These are phyloP conservation scores for Detonula confervacea DNA, from an alignment of 352 stramenopile genomes.

Conservation along the genomic window DNA sequence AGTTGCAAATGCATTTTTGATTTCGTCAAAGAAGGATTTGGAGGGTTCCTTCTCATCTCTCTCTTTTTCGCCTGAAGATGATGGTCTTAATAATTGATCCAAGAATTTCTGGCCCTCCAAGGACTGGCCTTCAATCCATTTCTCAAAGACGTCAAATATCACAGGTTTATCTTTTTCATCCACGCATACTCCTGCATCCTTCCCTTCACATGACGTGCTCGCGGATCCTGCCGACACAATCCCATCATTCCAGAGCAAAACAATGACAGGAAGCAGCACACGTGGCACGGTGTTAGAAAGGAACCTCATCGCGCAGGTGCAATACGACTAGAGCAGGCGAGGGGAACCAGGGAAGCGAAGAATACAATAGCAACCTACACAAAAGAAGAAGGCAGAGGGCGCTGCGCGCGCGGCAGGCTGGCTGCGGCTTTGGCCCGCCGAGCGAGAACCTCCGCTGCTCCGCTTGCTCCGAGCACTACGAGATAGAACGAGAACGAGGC, in stretches of 20 bases:
- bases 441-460: no score
- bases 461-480: no score
- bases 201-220: constrained; percentile 1
- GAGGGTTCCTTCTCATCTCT: not conserved
- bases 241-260: not conserved
- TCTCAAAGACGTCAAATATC: constrained; percentile 13
- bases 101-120: constrained; percentile 7
- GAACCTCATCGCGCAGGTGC: no score
- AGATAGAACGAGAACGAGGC: no score
- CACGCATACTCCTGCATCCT: not conserved
- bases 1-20: constrained; percentile 13
- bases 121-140: constrained; percentile 16
- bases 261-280: not conserved
- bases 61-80: not conserved
- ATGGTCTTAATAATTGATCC: constrained; percentile 3
- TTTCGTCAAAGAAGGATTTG: constrained; percentile 28
- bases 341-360: no score
- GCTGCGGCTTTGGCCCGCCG: no score
- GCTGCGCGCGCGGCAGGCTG: no score
- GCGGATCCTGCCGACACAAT: not conserved
- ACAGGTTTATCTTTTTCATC: not conserved
- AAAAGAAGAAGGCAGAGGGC: no score
- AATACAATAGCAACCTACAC: no score
- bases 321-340: no score
- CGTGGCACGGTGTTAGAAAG: no score